Evolutionary conservation across 805 yeast genomes (phyloP).

Genomic region (Yamadazyma olivae): DNA sequence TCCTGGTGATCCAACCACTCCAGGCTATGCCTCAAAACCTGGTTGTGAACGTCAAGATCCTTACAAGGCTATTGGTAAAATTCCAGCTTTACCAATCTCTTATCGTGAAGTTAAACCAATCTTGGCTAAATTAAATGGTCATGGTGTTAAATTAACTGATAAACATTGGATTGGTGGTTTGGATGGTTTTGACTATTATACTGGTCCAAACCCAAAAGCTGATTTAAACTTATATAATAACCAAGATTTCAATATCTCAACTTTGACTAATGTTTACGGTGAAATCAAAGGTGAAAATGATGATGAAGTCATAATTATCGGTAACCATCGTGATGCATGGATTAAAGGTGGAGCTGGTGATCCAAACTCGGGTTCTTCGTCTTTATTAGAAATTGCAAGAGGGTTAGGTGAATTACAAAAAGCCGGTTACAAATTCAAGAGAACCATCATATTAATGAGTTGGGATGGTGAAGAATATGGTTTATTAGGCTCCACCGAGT

Average conservation of each 20-base stretch:
- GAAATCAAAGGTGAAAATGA: slow-evolving; percentile 38
- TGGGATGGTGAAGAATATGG: slow-evolving; percentile 51
- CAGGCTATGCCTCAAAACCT: slow-evolving; percentile 61
- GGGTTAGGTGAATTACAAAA: slow-evolving; percentile 37
- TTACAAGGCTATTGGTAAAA: slow-evolving; percentile 29
- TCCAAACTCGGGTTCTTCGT: slow-evolving; percentile 45
- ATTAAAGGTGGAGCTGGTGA: slow-evolving; percentile 48
- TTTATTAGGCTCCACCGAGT: slow-evolving; percentile 54
- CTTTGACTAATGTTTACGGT: slow-evolving; percentile 43
- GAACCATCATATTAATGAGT: slow-evolving; percentile 36
- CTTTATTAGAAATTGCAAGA: slow-evolving; percentile 39
- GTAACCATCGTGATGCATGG: slow-evolving; percentile 48
- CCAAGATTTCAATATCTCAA: slow-evolving; percentile 38
- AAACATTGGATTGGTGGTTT: slow-evolving; percentile 38
- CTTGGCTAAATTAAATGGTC: slow-evolving; percentile 37
- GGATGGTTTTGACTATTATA: slow-evolving; percentile 35
- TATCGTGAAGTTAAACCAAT: slow-evolving; percentile 45
- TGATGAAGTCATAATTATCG: slow-evolving; percentile 40
- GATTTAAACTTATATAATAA: slow-evolving; percentile 40
- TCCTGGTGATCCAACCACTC: slow-evolving; percentile 80
- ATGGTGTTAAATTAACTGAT: slow-evolving; percentile 27
- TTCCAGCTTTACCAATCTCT: slow-evolving; percentile 43
- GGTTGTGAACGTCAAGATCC: slow-evolving; percentile 35
- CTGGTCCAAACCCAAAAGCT: slow-evolving; percentile 36
- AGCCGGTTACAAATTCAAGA: slow-evolving; percentile 35